Evolutionary conservation across 1,284 basidiomycete genomes (phyloP).

Genomic region (Chondrostereum purpureum): DNA sequence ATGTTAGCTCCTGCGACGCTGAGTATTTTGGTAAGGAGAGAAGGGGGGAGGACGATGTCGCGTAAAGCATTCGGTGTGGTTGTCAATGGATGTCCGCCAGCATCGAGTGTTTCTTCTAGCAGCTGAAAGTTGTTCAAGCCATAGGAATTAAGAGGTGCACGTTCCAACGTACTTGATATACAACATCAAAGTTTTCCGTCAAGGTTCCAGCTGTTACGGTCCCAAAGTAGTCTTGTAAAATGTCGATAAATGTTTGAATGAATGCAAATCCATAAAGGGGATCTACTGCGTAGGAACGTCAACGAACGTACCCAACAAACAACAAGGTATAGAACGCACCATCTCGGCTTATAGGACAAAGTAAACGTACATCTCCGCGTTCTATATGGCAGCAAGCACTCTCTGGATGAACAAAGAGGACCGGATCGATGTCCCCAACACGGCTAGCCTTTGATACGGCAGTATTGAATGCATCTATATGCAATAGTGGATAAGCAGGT

Average conservation of each 20-base stretch:
- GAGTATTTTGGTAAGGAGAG: constrained; percentile 74
- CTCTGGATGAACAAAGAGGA: constrained; percentile 54
- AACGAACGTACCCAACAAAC: constrained; percentile 12
- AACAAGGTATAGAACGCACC: constrained; percentile 32
- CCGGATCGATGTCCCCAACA: constrained; percentile 59
- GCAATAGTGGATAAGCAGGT: constrained; percentile 75
- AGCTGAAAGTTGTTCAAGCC: constrained; percentile 42
- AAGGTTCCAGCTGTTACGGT: constrained; percentile 57
- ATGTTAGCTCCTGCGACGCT: constrained; percentile 52
- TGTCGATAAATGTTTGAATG: constrained; percentile 77
- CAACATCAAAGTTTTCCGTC: constrained; percentile 92
- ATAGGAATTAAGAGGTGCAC: neutral
- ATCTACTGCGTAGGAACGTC: constrained; percentile 52
- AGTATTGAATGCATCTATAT: constrained; percentile 81
- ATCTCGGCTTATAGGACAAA: constrained; percentile 79
- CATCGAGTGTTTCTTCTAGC: constrained; percentile 91
- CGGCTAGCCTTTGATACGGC: constrained; percentile 53
- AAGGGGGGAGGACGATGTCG: constrained; percentile 88
- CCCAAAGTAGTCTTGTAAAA: constrained; percentile 87
- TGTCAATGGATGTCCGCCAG: constrained; percentile 87
- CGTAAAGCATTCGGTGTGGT: constrained; percentile 90
- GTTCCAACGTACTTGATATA: constrained; percentile 71
- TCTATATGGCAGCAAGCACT: constrained; percentile 79
- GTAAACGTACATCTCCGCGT: constrained; percentile 68
- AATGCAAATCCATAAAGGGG: constrained; percentile 89